Evolutionary conservation across 2,329 filamentous ascomycete genomes (phyloP), one percentile per base, ranked within the genome.

Genomic region (Hortaea werneckii): DNA sequence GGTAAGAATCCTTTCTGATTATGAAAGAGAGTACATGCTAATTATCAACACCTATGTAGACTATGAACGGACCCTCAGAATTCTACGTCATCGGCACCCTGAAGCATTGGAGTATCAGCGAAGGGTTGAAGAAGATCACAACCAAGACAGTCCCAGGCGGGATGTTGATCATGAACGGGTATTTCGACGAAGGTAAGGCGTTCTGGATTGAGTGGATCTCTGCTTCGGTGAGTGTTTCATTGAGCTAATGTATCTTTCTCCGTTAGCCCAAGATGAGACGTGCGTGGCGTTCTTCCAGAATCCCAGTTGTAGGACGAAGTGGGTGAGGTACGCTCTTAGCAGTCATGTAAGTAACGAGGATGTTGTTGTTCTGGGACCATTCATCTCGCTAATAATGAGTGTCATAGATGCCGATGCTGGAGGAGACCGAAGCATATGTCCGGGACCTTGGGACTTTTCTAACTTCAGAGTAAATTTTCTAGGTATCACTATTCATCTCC

Each of bases 121-220:
- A 58, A 1, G 46, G 62, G 12, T 43, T 69, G 30, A 54, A 63
- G 41, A 60, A 65, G 34, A 68, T 73, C 44, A 56, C 58, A 0
- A 63, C 64, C 3, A 58, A 62, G 12, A 67, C 65, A 4, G 46
- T 39, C 26, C 54, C 55, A 1, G 57, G 55, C 5, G 55, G 54
- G 1, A 43, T 59, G 7, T 52, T 74, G 30, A 50, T 73, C 0
- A 58, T 69, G 41, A 71, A 72, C 53, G 69, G 67, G 5, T 55
- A 60, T 40, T 69, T 63, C 47, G 70, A 72, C 47, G 63, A 67
- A 50, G 20, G 20, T 20, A 20, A 20, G 20, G 20, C 20, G 4
- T 20, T 20, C 20, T 20, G 20, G 4, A 20, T 20, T 4, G 20
- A 20, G 20, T 20, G 20, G 20, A 20, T 20, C 20, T 4, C 20